Base-by-base conservation (phyloP, 345 rosid genomes). In the Rhizophora mangle region DNA sequence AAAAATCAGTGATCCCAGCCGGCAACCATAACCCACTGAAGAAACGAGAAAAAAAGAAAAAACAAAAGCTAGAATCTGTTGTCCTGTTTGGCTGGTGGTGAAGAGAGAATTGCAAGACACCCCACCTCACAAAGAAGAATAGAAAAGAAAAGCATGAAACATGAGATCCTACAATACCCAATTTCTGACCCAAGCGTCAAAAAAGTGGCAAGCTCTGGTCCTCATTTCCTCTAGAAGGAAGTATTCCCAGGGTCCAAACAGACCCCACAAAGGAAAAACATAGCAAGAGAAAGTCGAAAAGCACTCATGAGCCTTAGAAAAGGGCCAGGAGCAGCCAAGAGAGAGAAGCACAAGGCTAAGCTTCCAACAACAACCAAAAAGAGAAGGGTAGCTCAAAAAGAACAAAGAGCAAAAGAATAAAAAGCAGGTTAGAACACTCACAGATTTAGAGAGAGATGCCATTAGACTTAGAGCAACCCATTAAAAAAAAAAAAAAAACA, bases 391-490 rank as follows among this genome's bases (percentile, higher is more conserved):
- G 52, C n/a, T 1, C 36, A 6, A 15, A 65, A 27, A 6, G 27
- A 49, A 20, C 34, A 7, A 5, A 24, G 54, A 27, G 11, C 10
- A 43, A 22, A 36, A 65, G 22, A 4, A 39, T 24, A 62, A 67
- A 64, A 2, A 66, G 29, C 62, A 72, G 64, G 58, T 0, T 13
- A 43, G 49, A 43, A 19, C 11, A 77, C 85, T 62, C 75, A 84
- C 87, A 63, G 80, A 78, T 75, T 79, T 61, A 60, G 73, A 63
- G 63, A 53, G 71, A 72, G 58, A 27, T 46, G 74, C 46, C 78
- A 76, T 74, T 69, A 61, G 37, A 1, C 37, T 34, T 8, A 34
- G 31, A 71, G 46, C 22, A 43, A 43, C 49, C 49, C 49, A 11
- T 3, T 15, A 3, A 13, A 15, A 3, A 43, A 43, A 43, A 43